Base-by-base conservation (phyloP, 106 monocot species). In the Hemerocallis citrina region DNA sequence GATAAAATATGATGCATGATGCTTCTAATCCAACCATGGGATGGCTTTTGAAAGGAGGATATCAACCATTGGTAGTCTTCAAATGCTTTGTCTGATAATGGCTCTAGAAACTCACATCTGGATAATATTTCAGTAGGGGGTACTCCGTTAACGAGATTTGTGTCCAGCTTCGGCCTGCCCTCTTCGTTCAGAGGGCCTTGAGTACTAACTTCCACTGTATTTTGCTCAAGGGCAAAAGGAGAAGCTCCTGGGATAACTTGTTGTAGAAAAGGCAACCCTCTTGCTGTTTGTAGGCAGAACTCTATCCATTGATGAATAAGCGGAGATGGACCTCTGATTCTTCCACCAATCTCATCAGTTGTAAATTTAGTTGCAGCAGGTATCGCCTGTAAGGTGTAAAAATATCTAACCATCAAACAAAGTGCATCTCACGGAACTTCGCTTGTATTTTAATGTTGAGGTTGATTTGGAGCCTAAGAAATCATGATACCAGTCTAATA, bases 271-370 rank as follows among this genome's bases (percentile, higher is more conserved):
- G 91, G 82, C 35, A 85, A 57, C 17, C 59, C 77, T 39, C 91
- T 73, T 11, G 85, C 66, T 23, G 59, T 64, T 63, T 92, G 96
- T 51, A 98, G 66, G 66, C 91, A 91, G 74, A 98, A 98, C 21
- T 91, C 87, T 16, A 98, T 67, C 96, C 96, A 98, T 45, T 98
- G 96, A 71, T 92, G 57, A 35, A 88, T 61, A 13, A 98, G 72
- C 13, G 91, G 96, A 24, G 96, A 88, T 58, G 91, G 84, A 14
- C 96, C 61, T 67, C 90, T 84, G 16, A 72, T 57, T 80, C 96
- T 74, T 27, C 91, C 85, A 44, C 96, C 96, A 68, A 88, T 68
- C 46, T 66, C 40, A 44, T 78, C 70, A 5, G 64, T 79, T 3
- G 19, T 48, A 68, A 92, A 91, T 69, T 57, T 98, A 0, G 75